Conservation (phyloP, 2,329 filamentous ascomycete species). For the Ciborinia camelliae region DNA sequence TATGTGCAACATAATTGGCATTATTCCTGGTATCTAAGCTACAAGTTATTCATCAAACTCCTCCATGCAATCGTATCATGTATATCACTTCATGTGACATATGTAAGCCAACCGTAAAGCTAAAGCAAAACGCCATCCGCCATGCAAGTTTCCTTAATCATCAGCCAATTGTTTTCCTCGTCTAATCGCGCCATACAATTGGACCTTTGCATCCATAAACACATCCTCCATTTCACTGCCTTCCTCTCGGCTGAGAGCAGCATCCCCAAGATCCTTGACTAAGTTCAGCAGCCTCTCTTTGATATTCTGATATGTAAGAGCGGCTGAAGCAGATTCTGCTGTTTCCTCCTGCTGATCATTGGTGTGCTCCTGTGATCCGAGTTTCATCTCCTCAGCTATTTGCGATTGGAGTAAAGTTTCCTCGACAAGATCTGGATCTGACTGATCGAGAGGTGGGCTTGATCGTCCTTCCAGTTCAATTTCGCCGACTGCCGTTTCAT, state of each 20-base stretch:
- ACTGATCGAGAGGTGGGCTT: not conserved
- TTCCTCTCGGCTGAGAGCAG: conserved; percentile 60
- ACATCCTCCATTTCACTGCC: conserved; percentile 72
- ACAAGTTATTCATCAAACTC: conserved; percentile 10
- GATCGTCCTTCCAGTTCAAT: not conserved
- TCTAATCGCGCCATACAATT: conserved; percentile 67
- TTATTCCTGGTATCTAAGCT: conserved; percentile 14
- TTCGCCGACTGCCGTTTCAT: not conserved
- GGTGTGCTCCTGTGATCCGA: not conserved
- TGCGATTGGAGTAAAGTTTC: conserved; percentile 17
- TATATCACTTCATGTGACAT: conserved; percentile 3
- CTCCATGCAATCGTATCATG: conserved; percentile 15
- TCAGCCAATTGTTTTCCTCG: conserved; percentile 44
- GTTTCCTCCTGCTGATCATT: not conserved
- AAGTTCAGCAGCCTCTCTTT: conserved; percentile 52
- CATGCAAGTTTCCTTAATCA: conserved; percentile 23
- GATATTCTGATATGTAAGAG: conserved; percentile 46
- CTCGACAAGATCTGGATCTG: conserved; percentile 12
- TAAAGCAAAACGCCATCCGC: conserved; percentile 27
- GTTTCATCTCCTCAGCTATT: conserved; percentile 14
- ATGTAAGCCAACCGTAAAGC: not conserved
- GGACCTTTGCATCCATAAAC: conserved; percentile 73
- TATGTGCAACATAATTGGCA: conserved; percentile 1
- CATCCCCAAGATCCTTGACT: conserved; percentile 56
- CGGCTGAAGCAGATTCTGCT: not conserved